phyloP scores from a whole-genome alignment of 2,329 filamentous ascomycete genomes.

The Fusarium hostae region DNA sequence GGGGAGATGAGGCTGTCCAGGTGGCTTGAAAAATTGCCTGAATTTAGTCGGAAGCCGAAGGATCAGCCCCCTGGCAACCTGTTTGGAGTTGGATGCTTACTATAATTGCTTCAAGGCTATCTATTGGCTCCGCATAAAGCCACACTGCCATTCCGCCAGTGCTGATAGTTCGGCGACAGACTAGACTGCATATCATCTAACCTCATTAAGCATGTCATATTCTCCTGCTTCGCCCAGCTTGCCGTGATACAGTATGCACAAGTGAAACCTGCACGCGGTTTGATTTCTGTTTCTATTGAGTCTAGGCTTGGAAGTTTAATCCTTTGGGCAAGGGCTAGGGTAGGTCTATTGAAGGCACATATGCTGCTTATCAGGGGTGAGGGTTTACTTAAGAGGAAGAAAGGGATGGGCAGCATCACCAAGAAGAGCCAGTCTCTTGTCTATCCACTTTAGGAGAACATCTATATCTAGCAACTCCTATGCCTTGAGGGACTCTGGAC shows the following conservation, averaged over 20 bases:
- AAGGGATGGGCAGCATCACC: slow-evolving; percentile 78
- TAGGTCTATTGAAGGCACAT: rapidly evolving
- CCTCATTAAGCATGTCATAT: not conserved
- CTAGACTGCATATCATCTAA: not conserved
- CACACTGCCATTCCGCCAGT: not conserved
- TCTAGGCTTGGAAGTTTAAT: rapidly evolving
- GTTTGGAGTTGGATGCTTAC: no score
- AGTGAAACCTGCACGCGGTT: not conserved
- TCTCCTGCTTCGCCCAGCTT: not conserved
- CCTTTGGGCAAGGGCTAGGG: not conserved
- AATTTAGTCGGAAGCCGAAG: not conserved
- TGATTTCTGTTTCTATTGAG: no score
- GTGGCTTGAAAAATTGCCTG: not conserved
- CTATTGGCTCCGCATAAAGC: not conserved
- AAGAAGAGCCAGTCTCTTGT: slow-evolving; percentile 66
- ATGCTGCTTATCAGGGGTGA: rapidly evolving
- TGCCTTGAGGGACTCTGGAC: slow-evolving; percentile 60
- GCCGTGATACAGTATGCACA: rapidly evolving
- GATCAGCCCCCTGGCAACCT: not conserved
- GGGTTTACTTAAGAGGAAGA: slow-evolving; percentile 54
- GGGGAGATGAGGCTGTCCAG: not conserved
- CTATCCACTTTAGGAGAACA: slow-evolving; percentile 64
- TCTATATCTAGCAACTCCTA: slow-evolving; percentile 74
- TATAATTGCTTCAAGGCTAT: not conserved
- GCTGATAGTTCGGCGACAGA: not conserved